A percentile compares a stretch with the other conserved stretches of the same genome.
Evolutionary conservation across 1,284 basidiomycete species (phyloP).

Genomic region (Microbotryum saponariae): DNA sequence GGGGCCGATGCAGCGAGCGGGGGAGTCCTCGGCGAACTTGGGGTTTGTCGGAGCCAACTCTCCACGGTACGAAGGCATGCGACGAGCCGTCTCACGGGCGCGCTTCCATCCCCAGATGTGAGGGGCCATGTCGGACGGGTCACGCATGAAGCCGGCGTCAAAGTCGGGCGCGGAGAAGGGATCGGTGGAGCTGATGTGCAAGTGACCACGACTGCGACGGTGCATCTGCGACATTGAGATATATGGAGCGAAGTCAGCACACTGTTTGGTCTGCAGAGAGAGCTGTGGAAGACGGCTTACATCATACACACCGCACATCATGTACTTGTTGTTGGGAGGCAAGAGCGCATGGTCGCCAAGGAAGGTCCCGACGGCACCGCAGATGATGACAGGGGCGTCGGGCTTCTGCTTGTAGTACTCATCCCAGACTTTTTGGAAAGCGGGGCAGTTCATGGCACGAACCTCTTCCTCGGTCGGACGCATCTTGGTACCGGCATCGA

Average conservation of each 20-base stretch:
- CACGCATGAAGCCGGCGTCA: conserved; percentile 30
- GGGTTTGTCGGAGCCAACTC: conserved; percentile 50
- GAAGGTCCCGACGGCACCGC: conserved; percentile 19
- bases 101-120: conserved; percentile 54
- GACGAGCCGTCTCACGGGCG: conserved; percentile 50
- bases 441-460: conserved; percentile 57
- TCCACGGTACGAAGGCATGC: conserved; percentile 53
- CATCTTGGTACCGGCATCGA: conserved; percentile 68
- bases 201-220: conserved; percentile 31
- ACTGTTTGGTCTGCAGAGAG: neutral
- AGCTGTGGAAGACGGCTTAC: neutral
- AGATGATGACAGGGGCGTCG: conserved; percentile 62
- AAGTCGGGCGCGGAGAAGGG: conserved; percentile 33
- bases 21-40: conserved; percentile 47
- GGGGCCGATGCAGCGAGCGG: conserved; percentile 41
- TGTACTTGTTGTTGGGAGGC: conserved; percentile 14
- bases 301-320: conserved; percentile 7
- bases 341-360: conserved; percentile 18
- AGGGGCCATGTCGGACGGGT: conserved; percentile 49
- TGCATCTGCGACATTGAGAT: conserved; percentile 3
- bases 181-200: conserved; percentile 34
- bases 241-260: neutral
- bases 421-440: conserved; percentile 60
- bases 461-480: conserved; percentile 59
- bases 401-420: conserved; percentile 65